Conservation (phyloP, 352 stramenopile species). For the Pythium phragmitis region DNA sequence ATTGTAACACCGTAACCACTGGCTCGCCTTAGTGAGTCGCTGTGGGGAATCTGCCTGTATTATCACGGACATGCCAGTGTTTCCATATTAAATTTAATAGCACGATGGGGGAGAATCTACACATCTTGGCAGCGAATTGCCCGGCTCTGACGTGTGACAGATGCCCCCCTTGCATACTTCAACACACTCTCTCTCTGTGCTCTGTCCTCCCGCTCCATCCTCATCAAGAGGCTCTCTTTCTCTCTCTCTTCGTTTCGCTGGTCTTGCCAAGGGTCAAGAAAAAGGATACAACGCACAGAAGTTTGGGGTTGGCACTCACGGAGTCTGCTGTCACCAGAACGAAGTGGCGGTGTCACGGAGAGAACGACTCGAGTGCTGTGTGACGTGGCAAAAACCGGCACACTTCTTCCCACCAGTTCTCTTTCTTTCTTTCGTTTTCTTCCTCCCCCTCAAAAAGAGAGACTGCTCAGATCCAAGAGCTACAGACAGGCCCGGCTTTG, state of each 20-base stretch:
- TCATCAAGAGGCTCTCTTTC: not conserved
- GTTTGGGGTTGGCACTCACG: not conserved
- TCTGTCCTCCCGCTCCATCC: not conserved
- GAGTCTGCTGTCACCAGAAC: not conserved
- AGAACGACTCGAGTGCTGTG: not conserved
- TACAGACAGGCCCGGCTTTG: conserved; percentile 8
- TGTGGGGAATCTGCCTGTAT: not conserved
- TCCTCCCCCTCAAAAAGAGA: too few species aligned
- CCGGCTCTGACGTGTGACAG: not conserved
- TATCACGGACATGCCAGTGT: not conserved
- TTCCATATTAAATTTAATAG: too few species aligned
- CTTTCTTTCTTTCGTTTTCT: not conserved
- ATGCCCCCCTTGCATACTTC: not conserved
- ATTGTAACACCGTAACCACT: too few species aligned
- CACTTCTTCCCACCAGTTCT: conserved; percentile 9
- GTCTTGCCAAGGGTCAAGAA: not conserved
- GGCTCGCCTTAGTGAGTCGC: not conserved
- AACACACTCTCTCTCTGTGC: not conserved
- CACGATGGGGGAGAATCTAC: too few species aligned
- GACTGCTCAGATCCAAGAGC: not conserved
- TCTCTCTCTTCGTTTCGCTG: conserved; percentile 15
- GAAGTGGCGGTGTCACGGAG: conserved; percentile 11
- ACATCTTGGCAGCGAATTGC: not conserved
- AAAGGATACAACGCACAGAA: not conserved
- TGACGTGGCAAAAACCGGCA: conserved; percentile 12